These are phyloP conservation scores for Lepidopterella palustris DNA, from an alignment of 495 filamentous ascomycete species.

Conservation along the genomic window DNA sequence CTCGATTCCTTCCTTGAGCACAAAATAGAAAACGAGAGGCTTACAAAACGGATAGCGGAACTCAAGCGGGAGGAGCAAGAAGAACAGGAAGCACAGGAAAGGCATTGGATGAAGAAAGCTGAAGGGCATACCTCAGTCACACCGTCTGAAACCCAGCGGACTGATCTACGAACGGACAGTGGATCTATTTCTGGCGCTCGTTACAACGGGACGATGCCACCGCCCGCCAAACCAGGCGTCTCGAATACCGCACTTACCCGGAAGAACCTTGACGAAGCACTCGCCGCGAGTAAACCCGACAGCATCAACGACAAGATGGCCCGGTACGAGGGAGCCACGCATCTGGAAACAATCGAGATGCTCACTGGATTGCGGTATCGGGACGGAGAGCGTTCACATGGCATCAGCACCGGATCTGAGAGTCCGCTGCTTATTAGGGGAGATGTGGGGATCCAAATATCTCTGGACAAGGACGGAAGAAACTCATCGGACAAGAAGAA, in stretches of 20 bases:
- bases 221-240: slow-evolving; percentile 56
- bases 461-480: slow-evolving; percentile 58
- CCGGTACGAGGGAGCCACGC: slow-evolving; percentile 63
- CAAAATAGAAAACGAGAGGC: slow-evolving; percentile 92
- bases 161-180: slow-evolving; percentile 13
- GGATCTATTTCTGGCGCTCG: slow-evolving; percentile 13
- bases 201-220: slow-evolving; percentile 56
- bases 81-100: slow-evolving; percentile 48
- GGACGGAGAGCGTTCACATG: slow-evolving; percentile 81
- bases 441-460: slow-evolving; percentile 78
- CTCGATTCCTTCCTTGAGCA: slow-evolving; percentile 94
- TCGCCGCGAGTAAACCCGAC: slow-evolving; percentile 60
- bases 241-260: slow-evolving; percentile 62
- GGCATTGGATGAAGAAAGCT: slow-evolving; percentile 6
- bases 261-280: slow-evolving; percentile 72
- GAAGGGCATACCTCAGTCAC: slow-evolving; percentile 12
- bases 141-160: slow-evolving; percentile 40
- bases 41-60: slow-evolving; percentile 76
- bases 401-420: slow-evolving; percentile 78
- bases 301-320: slow-evolving; percentile 73
- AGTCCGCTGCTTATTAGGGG: slow-evolving; percentile 76
- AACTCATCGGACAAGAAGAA: slow-evolving; percentile 74
- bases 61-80: slow-evolving; percentile 80
- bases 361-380: slow-evolving; percentile 83
- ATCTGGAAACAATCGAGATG: slow-evolving; percentile 87